Conservation (phyloP, 495 filamentous ascomycete species). For the Aspergillus cavernicola region DNA sequence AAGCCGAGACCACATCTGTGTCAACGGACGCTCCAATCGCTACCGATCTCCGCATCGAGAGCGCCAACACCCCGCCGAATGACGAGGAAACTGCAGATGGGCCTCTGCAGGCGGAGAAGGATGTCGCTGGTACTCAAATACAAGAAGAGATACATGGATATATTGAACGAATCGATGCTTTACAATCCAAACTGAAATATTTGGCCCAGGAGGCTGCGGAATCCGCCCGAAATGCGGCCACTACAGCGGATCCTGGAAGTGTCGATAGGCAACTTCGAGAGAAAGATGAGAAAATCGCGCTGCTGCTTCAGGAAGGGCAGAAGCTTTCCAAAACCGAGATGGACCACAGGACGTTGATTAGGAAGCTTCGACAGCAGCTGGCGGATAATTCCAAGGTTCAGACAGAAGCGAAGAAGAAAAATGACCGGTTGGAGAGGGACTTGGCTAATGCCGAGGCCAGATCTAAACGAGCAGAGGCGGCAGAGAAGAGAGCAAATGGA, state of each 20-base stretch:
- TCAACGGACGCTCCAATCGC: conserved; percentile 14
- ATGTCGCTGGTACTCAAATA: conserved; percentile 57
- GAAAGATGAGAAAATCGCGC: conserved; percentile 84
- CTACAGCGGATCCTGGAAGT: conserved; percentile 58
- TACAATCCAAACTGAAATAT: conserved; percentile 86
- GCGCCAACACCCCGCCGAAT: background rate
- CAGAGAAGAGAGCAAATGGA: conserved; percentile 64
- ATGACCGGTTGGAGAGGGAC: conserved; percentile 66
- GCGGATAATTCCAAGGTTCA: conserved; percentile 51
- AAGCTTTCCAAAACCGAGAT: conserved; percentile 82
- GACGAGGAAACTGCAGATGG: conserved; percentile 38
- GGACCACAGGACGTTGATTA: conserved; percentile 75
- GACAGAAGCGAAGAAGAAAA: conserved; percentile 45
- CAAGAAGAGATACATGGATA: conserved; percentile 80
- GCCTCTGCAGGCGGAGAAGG: conserved; percentile 53
- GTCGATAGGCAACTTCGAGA: conserved; percentile 75
- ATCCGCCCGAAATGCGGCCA: conserved; percentile 60
- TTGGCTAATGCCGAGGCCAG: conserved; percentile 53
- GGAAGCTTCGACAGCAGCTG: conserved; percentile 72
- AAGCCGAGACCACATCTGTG: background rate
- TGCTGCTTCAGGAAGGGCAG: conserved; percentile 89
- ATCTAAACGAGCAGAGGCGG: conserved; percentile 59
- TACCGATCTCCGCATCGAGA: conserved; percentile 17
- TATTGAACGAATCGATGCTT: conserved; percentile 85
- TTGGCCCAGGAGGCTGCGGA: conserved; percentile 75